Evolutionary conservation across 1,139 yeast species (phyloP).

Genomic region (Scheffersomyces cryptocercus): DNA sequence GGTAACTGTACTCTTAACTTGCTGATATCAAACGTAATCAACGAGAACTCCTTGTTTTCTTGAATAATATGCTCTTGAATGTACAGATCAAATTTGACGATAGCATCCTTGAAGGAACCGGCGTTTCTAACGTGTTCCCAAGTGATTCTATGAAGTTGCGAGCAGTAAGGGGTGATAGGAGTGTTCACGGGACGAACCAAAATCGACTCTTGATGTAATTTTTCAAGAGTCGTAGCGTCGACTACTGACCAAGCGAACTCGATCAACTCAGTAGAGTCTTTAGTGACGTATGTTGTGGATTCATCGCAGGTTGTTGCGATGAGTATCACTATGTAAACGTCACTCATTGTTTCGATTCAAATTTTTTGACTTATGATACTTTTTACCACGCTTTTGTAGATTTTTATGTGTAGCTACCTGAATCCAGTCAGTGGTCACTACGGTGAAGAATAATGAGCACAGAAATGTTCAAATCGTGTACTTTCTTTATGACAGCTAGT

Average conservation of each 20-base stretch:
- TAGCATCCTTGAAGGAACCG: slow-evolving; percentile 60
- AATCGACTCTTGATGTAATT: slow-evolving; percentile 40
- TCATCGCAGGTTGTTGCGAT: slow-evolving; percentile 73
- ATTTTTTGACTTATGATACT: too few species aligned
- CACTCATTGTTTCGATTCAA: slow-evolving; percentile 40
- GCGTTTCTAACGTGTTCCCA: slow-evolving; percentile 66
- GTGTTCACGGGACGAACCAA: slow-evolving; percentile 66
- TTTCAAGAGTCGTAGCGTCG: slow-evolving; percentile 38
- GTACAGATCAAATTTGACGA: slow-evolving; percentile 51
- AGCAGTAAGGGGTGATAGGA: slow-evolving; percentile 66
- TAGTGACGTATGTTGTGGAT: slow-evolving; percentile 54
- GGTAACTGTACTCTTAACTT: slow-evolving; percentile 75
- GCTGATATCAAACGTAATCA: slow-evolving; percentile 68
- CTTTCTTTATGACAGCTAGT: too few species aligned
- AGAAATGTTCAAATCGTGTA: too few species aligned
- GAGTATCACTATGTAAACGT: slow-evolving; percentile 62
- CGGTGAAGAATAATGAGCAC: too few species aligned
- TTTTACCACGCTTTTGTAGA: not conserved
- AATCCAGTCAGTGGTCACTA: too few species aligned
- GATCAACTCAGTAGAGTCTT: slow-evolving; percentile 65
- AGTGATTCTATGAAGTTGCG: slow-evolving; percentile 51
- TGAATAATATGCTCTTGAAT: slow-evolving; percentile 46
- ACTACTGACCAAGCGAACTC: slow-evolving; percentile 67
- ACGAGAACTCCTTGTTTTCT: slow-evolving; percentile 55
- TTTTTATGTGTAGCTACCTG: too few species aligned